These are phyloP conservation scores for Colletotrichum spaethianum DNA, from an alignment of 2,329 filamentous ascomycete genomes.

Conservation along the genomic window DNA sequence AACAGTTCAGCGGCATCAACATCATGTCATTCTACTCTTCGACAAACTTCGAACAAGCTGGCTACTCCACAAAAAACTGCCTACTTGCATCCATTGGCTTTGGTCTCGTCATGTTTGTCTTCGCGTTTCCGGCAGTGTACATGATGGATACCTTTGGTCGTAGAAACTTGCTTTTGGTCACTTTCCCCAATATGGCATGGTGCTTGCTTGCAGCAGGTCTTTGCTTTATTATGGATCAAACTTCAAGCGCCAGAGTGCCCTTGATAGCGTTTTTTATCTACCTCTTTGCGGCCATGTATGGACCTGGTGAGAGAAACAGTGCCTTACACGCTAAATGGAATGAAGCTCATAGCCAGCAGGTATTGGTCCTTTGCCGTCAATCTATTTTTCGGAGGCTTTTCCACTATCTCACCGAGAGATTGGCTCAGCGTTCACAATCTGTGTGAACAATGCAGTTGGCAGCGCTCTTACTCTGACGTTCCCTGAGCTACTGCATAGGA, in stretches of 20 bases:
- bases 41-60: conserved; percentile 63
- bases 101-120: conserved; percentile 71
- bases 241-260: conserved; percentile 57
- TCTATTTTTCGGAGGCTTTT: conserved; percentile 70
- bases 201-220: conserved; percentile 58
- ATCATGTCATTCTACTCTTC: conserved; percentile 66
- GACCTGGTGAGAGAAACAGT: conserved; percentile 52
- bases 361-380: conserved; percentile 50
- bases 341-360: conserved; percentile 40
- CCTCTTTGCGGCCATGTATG: conserved; percentile 67
- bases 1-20: conserved; percentile 54
- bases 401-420: conserved; percentile 66
- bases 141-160: conserved; percentile 72
- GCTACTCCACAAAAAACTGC: conserved; percentile 55
- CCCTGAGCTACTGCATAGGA: conserved; percentile 61
- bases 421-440: conserved; percentile 50
- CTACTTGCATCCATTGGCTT: conserved; percentile 72
- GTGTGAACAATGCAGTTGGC: conserved; percentile 48
- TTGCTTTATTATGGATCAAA: conserved; percentile 64
- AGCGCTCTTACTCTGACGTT: conserved; percentile 55
- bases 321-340: fast-evolving
- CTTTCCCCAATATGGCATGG: conserved; percentile 60
- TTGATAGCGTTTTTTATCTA: conserved; percentile 71
- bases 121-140: conserved; percentile 71
- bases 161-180: conserved; percentile 62